These are phyloP conservation scores for Magnusiomyces paraingens DNA, from an alignment of 1,139 yeast species.

Conservation along the genomic window DNA sequence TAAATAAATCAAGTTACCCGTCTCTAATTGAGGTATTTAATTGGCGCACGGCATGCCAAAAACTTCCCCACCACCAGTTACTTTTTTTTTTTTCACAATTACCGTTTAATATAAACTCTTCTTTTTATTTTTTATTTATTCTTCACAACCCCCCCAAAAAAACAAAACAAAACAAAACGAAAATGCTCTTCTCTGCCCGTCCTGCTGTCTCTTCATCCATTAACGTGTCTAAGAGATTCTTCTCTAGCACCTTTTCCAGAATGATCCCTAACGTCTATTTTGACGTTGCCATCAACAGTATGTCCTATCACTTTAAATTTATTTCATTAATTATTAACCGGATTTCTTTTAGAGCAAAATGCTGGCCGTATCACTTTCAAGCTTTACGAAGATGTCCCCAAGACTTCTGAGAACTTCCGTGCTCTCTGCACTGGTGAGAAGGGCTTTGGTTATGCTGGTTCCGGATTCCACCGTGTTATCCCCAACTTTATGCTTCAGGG, in stretches of 20 bases:
- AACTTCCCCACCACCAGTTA: too few species aligned
- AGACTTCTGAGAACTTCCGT: constrained; percentile 97
- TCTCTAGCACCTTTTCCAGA: constrained; percentile 16
- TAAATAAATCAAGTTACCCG: too few species aligned
- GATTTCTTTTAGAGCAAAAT: neutral
- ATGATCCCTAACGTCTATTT: neutral
- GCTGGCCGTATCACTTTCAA: constrained; percentile 70
- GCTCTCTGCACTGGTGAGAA: constrained; percentile 96
- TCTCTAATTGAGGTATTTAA: too few species aligned
- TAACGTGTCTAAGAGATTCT: constrained; percentile 11
- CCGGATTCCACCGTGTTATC: constrained; percentile 97
- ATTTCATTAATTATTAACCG: neutral
- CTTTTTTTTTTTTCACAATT: too few species aligned
- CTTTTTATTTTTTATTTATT: too few species aligned
- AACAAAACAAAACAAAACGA: neutral
- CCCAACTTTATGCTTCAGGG: constrained; percentile 99
- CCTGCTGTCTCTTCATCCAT: neutral
- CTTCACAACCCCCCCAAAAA: too few species aligned
- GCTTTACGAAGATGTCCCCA: constrained; percentile 93
- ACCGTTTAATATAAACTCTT: too few species aligned
- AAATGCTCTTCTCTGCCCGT: constrained; percentile 8
- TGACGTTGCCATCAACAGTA: neutral
- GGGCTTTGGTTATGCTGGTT: constrained; percentile 90
- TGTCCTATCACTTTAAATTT: neutral
- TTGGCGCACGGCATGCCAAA: too few species aligned